These are phyloP conservation scores for Albifimbria verrucaria DNA, from an alignment of 2,329 filamentous ascomycete species.

Conservation along the genomic window DNA sequence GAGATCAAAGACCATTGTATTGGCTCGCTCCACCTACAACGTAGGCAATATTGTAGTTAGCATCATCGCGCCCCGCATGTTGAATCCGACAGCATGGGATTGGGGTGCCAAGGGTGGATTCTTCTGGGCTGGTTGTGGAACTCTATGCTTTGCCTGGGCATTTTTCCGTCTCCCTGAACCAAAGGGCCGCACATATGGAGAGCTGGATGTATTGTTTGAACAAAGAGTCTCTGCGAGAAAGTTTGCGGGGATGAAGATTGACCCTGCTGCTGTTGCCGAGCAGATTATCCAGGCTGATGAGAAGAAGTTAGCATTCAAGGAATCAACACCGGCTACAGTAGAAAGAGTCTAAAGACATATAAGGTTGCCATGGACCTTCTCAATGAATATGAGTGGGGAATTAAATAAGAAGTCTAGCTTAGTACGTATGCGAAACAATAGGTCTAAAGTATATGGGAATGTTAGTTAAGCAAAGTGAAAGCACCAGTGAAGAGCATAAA, in stretches of 20 bases:
- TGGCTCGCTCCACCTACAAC: conserved; percentile 42
- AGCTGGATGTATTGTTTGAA: conserved; percentile 52
- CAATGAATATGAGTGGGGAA: too few relatives aligned
- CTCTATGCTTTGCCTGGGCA: conserved; percentile 43
- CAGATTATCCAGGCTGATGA: background rate
- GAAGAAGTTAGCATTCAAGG: background rate
- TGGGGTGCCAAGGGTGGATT: conserved; percentile 42
- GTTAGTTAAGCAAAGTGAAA: too few relatives aligned
- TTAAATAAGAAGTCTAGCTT: too few relatives aligned
- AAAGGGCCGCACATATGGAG: conserved; percentile 45
- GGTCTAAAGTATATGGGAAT: too few relatives aligned
- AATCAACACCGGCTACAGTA: background rate
- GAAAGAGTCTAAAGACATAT: background rate
- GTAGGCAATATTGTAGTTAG: conserved; percentile 40
- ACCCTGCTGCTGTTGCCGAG: background rate
- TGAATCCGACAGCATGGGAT: conserved; percentile 38
- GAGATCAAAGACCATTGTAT: conserved; percentile 37
- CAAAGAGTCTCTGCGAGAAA: conserved; percentile 34
- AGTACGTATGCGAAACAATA: too few relatives aligned
- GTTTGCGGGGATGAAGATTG: conserved; percentile 16
- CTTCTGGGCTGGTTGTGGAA: conserved; percentile 33
- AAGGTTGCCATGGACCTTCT: too few relatives aligned
- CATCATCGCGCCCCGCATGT: conserved; percentile 37
- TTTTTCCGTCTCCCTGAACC: conserved; percentile 50
- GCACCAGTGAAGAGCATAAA: too few relatives aligned